These are phyloP conservation scores for Penicillium alfredii DNA, from an alignment of 495 filamentous ascomycete genomes.

Conservation along the genomic window DNA sequence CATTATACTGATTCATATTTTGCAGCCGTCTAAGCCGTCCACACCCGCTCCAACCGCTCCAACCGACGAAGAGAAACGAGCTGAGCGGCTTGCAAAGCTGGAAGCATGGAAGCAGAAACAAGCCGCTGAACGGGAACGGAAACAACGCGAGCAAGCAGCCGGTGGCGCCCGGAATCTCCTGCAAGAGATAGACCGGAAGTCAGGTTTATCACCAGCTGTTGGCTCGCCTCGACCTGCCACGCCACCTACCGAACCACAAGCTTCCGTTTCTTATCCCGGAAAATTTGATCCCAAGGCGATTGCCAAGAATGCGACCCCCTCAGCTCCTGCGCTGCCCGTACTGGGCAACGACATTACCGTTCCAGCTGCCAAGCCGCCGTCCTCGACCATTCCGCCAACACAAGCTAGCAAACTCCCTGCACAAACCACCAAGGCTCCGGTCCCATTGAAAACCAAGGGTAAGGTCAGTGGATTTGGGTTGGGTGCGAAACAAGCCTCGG, in stretches of 20 bases:
- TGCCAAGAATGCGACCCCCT: slow-evolving; percentile 58
- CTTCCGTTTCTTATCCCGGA: slow-evolving; percentile 57
- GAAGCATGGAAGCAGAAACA: slow-evolving; percentile 92
- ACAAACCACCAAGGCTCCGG: slow-evolving; percentile 35
- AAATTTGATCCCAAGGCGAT: slow-evolving; percentile 91
- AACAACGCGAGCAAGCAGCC: slow-evolving; percentile 61
- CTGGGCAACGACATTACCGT: slow-evolving; percentile 59
- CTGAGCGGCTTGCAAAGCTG: slow-evolving; percentile 73
- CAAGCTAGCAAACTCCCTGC: slow-evolving; percentile 49
- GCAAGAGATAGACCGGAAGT: slow-evolving; percentile 70
- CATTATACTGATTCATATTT: slow-evolving; percentile 3
- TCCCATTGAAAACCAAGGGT: slow-evolving; percentile 51
- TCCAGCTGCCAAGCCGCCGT: slow-evolving; percentile 47
- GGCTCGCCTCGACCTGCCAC: slow-evolving; percentile 55
- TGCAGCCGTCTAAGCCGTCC: slow-evolving; percentile 35
- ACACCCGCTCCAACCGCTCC: slow-evolving; percentile 50
- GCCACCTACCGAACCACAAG: slow-evolving; percentile 29
- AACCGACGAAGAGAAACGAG: slow-evolving; percentile 78
- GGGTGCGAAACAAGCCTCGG: slow-evolving; percentile 53
- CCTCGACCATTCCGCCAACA: slow-evolving; percentile 37
- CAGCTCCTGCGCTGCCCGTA: slow-evolving; percentile 38
- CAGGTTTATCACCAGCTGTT: slow-evolving; percentile 47
- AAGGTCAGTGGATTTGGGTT: slow-evolving; percentile 84
- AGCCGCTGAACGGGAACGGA: slow-evolving; percentile 68
- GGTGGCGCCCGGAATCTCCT: slow-evolving; percentile 61